phyloP scores from a whole-genome alignment of 2,329 filamentous ascomycete genomes.

The Lasiodiplodia hormozganensis region DNA sequence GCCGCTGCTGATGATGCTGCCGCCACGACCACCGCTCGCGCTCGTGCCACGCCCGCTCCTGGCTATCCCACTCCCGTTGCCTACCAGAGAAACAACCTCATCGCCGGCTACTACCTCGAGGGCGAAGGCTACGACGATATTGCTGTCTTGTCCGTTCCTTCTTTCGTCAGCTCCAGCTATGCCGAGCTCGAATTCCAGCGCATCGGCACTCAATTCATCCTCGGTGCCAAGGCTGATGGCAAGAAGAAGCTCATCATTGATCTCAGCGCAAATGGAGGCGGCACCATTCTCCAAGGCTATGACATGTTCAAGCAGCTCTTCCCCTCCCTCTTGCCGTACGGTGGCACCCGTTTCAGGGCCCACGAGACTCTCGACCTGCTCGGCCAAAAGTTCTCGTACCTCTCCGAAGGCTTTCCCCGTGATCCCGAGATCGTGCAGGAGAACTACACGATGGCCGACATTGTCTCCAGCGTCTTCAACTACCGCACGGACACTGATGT shows the following conservation, averaged over 20 bases:
- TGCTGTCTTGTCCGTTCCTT: slow-evolving; percentile 53
- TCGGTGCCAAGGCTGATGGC: slow-evolving; percentile 54
- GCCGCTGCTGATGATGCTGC: slow-evolving; percentile 30
- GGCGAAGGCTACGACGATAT: slow-evolving; percentile 54
- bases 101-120: slow-evolving; percentile 55
- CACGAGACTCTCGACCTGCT: slow-evolving; percentile 56
- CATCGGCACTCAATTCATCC: slow-evolving; percentile 51
- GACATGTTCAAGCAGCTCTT: slow-evolving; percentile 67
- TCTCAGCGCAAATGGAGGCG: slow-evolving; percentile 65
- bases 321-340: slow-evolving; percentile 58
- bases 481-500: slow-evolving; percentile 55
- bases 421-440: slow-evolving; percentile 41
- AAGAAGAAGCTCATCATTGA: slow-evolving; percentile 69
- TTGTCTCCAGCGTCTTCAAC: slow-evolving; percentile 54
- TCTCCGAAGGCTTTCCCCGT: slow-evolving; percentile 42
- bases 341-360: slow-evolving; percentile 59
- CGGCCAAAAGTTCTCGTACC: slow-evolving; percentile 48
- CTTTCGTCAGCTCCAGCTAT: slow-evolving; percentile 44
- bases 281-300: slow-evolving; percentile 65
- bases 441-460: slow-evolving; percentile 46
- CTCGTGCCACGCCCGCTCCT: slow-evolving; percentile 35
- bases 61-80: slow-evolving; percentile 46
- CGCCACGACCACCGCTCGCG: slow-evolving; percentile 34
- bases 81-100: slow-evolving; percentile 47
- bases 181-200: slow-evolving; percentile 49